A percentile compares a stretch with the other conserved stretches of the same genome.
Conservation (phyloP, 306 rosid species). For the Acacia crassicarpa region DNA sequence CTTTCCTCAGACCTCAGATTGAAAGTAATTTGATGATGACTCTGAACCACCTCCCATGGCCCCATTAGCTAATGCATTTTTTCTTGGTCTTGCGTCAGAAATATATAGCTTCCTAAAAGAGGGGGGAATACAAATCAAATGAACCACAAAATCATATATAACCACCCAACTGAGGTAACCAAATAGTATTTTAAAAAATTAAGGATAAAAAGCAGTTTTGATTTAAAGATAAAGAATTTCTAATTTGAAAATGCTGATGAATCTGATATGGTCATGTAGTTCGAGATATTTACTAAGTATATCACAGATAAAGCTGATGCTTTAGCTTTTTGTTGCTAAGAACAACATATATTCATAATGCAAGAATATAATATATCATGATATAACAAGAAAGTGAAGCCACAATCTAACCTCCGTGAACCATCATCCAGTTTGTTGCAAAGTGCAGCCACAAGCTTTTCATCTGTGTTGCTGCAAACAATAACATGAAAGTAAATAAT, state of each 20-base stretch:
- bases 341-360: slow-evolving; percentile 10
- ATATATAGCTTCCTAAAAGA: slow-evolving; percentile 81
- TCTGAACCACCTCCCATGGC: slow-evolving; percentile 99
- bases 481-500: slow-evolving; percentile 12
- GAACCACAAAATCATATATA: not conserved
- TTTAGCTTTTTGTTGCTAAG: slow-evolving; percentile 17
- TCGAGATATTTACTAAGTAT: not conserved
- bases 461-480: slow-evolving; percentile 77
- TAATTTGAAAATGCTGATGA: not conserved
- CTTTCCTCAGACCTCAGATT: slow-evolving; percentile 71
- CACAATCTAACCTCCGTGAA: slow-evolving; percentile 55
- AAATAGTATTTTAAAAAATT: too few species aligned
- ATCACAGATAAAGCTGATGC: slow-evolving; percentile 18
- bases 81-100: slow-evolving; percentile 96
- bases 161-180: not conserved
- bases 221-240: not conserved
- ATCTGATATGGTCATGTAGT: not conserved
- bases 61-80: slow-evolving; percentile 95
- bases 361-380: not conserved
- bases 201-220: not conserved
- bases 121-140: not conserved
- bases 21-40: slow-evolving; percentile 88
- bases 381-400: not conserved
- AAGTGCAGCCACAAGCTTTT: slow-evolving; percentile 94
- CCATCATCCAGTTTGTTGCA: slow-evolving; percentile 61